Conservation (phyloP, 208 protist genomes). For the Leishmania lainsoni region DNA sequence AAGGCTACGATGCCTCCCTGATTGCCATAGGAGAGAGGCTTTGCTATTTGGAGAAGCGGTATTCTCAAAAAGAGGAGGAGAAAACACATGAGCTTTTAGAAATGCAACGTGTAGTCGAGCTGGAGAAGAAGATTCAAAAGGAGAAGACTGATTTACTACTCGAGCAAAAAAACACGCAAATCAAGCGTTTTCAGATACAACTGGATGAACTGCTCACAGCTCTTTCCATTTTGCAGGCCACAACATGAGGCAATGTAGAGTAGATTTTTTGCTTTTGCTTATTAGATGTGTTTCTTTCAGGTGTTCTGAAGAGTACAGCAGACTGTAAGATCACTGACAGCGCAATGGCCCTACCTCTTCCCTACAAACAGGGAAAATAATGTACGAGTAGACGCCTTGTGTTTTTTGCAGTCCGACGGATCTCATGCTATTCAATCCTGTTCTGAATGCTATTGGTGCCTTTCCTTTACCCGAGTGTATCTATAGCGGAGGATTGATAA, state of each 20-base stretch:
- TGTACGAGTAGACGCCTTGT: not conserved
- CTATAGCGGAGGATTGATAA: not conserved
- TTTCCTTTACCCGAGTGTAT: not conserved
- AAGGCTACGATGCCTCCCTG: slow-evolving; percentile 45
- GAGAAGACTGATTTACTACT: slow-evolving; percentile 73
- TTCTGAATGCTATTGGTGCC: not conserved
- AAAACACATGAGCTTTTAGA: slow-evolving; percentile 55
- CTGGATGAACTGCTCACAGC: slow-evolving; percentile 70
- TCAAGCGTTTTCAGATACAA: slow-evolving; percentile 67
- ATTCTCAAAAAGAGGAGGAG: slow-evolving; percentile 65
- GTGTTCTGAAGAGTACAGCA: no score
- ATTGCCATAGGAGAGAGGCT: slow-evolving; percentile 63
- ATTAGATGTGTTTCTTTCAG: slow-evolving; percentile 8
- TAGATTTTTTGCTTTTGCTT: slow-evolving; percentile 5
- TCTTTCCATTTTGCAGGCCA: slow-evolving; percentile 30
- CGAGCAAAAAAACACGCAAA: slow-evolving; percentile 86
- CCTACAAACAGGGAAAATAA: not conserved
- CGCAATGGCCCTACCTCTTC: not conserved
- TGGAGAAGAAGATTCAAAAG: slow-evolving; percentile 58
- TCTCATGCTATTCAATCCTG: not conserved
- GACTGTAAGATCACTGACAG: not conserved
- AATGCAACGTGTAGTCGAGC: slow-evolving; percentile 56
- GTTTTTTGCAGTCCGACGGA: not conserved
- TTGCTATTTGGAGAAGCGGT: slow-evolving; percentile 61
- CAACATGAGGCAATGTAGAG: slow-evolving; percentile 8